Evolutionary conservation across 1,139 yeast species (phyloP).

Genomic region (Saccharomyces hybrid): DNA sequence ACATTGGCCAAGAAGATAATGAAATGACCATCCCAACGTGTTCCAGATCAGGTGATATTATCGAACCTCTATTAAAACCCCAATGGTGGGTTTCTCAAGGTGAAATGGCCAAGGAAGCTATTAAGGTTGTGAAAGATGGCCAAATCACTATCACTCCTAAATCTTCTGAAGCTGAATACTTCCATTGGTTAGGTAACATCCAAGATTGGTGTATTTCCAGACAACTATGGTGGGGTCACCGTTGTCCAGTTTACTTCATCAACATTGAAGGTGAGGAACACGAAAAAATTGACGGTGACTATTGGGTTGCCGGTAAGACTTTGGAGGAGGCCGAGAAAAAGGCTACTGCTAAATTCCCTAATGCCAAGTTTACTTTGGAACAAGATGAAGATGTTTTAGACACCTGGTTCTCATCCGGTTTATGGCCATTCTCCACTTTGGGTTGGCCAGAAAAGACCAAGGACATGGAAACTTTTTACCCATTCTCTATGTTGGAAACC

Average conservation of each 20-base stretch:
- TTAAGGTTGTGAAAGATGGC: constrained; percentile 78
- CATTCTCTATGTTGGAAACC: constrained; percentile 90
- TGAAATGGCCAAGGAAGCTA: constrained; percentile 84
- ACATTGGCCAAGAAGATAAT: constrained; percentile 78
- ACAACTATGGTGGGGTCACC: constrained; percentile 99
- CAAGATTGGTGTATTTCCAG: constrained; percentile 99
- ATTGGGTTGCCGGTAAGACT: constrained; percentile 88
- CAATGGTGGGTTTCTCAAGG: constrained; percentile 98
- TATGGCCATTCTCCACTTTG: constrained; percentile 94
- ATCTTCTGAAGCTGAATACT: constrained; percentile 85
- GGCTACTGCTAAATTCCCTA: constrained; percentile 69
- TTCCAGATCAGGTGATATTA: constrained; percentile 92
- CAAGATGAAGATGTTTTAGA: constrained; percentile 98
- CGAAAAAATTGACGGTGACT: constrained; percentile 51
- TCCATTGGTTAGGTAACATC: constrained; percentile 91
- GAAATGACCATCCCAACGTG: constrained; percentile 93
- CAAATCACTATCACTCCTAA: constrained; percentile 77
- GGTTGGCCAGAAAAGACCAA: constrained; percentile 86
- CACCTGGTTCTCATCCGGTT: constrained; percentile 97
- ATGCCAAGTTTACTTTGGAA: constrained; percentile 61
- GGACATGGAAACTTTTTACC: constrained; percentile 74
- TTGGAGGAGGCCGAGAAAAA: constrained; percentile 76
- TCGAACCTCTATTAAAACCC: constrained; percentile 93
- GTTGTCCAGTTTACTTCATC: constrained; percentile 94
- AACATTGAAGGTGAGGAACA: constrained; percentile 61